Conservation (phyloP, 345 rosid species). For the Arabis hirsuta region DNA sequence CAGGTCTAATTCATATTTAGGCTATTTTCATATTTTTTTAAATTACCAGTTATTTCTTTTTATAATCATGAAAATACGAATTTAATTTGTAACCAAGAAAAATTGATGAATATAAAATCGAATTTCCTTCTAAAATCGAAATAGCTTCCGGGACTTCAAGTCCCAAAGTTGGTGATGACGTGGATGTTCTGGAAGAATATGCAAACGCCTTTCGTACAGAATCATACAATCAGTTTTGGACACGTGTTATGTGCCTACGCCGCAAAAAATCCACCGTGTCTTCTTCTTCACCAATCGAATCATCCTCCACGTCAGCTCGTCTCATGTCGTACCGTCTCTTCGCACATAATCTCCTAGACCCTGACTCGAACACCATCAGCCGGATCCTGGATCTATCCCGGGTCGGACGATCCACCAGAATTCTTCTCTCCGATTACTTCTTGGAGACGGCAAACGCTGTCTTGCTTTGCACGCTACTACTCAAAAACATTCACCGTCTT, state of each 20-base stretch:
- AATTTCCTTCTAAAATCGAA: background rate
- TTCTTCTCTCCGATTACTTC: slow-evolving; percentile 59
- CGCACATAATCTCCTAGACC: slow-evolving; percentile 72
- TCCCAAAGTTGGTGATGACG: slow-evolving; percentile 21
- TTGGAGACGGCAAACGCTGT: slow-evolving; percentile 66
- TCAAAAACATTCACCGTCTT: slow-evolving; percentile 55
- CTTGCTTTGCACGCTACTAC: slow-evolving; percentile 53
- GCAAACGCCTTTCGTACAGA: slow-evolving; percentile 86
- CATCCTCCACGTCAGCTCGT: slow-evolving; percentile 66
- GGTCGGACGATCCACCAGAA: slow-evolving; percentile 35
- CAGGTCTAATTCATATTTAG: slow-evolving; percentile 18
- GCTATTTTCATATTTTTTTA: background rate
- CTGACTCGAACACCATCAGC: slow-evolving; percentile 52
- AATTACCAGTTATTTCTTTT: no score
- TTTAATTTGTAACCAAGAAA: background rate
- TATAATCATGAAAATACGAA: background rate
- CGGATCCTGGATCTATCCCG: slow-evolving; percentile 47
- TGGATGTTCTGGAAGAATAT: slow-evolving; percentile 79
- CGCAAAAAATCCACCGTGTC: slow-evolving; percentile 28
- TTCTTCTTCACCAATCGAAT: slow-evolving; percentile 43
- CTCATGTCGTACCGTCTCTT: slow-evolving; percentile 80
- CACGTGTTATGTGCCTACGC: slow-evolving; percentile 50
- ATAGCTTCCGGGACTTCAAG: slow-evolving; percentile 37
- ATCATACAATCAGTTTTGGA: slow-evolving; percentile 80
- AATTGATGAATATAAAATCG: background rate